Evolutionary conservation across 2,329 filamentous ascomycete species (phyloP), one percentile per base, ranked within the genome.

Genomic region (Seiridium cupressi): DNA sequence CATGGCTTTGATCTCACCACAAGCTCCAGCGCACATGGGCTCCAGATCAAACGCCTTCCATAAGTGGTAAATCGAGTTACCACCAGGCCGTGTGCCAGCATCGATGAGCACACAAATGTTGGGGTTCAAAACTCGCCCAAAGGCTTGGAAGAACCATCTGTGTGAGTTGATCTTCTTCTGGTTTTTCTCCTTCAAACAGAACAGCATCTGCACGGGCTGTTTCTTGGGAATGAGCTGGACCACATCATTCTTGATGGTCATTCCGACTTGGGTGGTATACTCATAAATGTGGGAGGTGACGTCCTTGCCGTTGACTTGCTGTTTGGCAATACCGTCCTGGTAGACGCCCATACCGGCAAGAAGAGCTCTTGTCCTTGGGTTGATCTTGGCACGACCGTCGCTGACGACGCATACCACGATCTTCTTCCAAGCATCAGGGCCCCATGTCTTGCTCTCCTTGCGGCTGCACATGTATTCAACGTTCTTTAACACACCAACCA

Each of bases 131-230:
- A 98, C 91, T 31, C 89, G 86, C 38, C 95, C 95, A 73, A 99
- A 99, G 0, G 94, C 95, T 68, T 96, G 90, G 83, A 99, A 99
- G 80, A 99, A 98, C 95, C 95, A 99, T 73, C 95, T 84, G 75
- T 99, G 95, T 0, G 95, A 98, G 74, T 99, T 99, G 85, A 99
- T 99, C 83, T 99, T 99, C 82, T 99, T 99, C 79, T 97, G 93
- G 73, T 99, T 99, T 85, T 97, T 98, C 73, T 99, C 95, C 81
- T 99, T 99, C 62, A 99, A 77, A 74, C 95, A 99, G 81, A 99
- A 99, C 4, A 99, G 86, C 80, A 99, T 90, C 78, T 99, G 95
- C 2, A 99, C 91, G 0, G 95, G 94, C 63, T 95, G 93, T 62
- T 90, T 90, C 70, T 93, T 92, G 51, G 89, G 89, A 63, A 95